phyloP scores from a whole-genome alignment of 2,329 filamentous ascomycete species.

The Lasiodiplodia citricola region DNA sequence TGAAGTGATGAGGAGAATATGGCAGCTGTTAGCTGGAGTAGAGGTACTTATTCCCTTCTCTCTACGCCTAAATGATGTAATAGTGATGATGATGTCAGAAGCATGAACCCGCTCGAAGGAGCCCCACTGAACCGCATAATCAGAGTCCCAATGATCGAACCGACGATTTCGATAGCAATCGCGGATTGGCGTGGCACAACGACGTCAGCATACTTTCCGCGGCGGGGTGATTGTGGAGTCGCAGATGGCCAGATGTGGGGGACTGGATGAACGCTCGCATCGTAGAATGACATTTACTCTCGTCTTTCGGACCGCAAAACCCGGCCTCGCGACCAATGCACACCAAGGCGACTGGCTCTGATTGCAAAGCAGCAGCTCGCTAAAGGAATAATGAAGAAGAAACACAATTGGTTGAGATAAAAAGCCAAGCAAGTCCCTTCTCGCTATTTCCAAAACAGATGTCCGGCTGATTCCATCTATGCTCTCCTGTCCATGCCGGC shows the following conservation, averaged over 20 bases:
- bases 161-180: neutral
- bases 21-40: neutral
- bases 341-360: neutral
- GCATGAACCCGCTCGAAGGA: neutral
- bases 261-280: neutral
- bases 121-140: neutral
- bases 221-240: constrained; percentile 11
- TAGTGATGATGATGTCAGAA: constrained; percentile 10
- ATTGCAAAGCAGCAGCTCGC: constrained; percentile 12
- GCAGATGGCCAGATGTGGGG: neutral
- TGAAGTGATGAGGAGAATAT: neutral
- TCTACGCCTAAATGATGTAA: constrained; percentile 9
- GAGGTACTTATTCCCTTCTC: neutral
- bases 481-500: constrained; percentile 27
- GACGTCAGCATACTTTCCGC: constrained; percentile 9
- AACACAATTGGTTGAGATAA: neutral
- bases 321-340: constrained; percentile 1
- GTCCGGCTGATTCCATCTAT: constrained; percentile 14
- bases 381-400: neutral
- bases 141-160: neutral
- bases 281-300: constrained; percentile 14
- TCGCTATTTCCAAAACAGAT: constrained; percentile 23
- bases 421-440: constrained; percentile 2
- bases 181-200: neutral
- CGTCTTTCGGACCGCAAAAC: neutral